Percentiles rank a stretch among this genome's conserved stretches.
These are phyloP conservation scores for Malassezia nana DNA, from an alignment of 1,284 basidiomycete genomes.

Conservation along the genomic window DNA sequence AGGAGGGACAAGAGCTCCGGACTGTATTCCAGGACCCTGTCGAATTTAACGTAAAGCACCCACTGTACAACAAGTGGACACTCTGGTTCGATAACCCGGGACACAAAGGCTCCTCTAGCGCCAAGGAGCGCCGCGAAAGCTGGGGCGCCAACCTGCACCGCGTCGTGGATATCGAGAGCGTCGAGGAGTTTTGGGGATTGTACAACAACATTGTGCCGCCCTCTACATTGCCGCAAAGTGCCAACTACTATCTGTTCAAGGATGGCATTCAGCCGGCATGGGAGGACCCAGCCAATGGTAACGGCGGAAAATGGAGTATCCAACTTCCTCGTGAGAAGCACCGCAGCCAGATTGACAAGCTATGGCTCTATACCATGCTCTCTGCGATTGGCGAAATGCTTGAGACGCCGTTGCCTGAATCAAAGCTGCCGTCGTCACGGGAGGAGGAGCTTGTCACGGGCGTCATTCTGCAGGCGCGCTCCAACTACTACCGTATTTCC, in stretches of 20 bases:
- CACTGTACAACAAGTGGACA: constrained; percentile 45
- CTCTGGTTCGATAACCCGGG: constrained; percentile 47
- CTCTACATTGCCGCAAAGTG: constrained; percentile 83
- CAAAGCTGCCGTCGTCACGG: constrained; percentile 20
- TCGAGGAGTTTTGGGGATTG: constrained; percentile 52
- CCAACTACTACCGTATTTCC: constrained; percentile 88
- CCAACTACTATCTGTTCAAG: constrained; percentile 99
- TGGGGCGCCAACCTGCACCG: constrained; percentile 48
- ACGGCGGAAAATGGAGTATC: constrained; percentile 96
- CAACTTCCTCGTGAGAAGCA: constrained; percentile 95
- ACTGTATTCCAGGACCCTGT: constrained; percentile 44
- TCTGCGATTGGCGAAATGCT: constrained; percentile 46
- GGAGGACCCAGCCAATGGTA: constrained; percentile 88
- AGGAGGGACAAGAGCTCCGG: constrained; percentile 23
- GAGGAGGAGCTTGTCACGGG: constrained; percentile 50
- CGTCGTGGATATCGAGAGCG: constrained; percentile 41
- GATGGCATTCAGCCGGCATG: constrained; percentile 71
- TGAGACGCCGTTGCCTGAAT: constrained; percentile 32
- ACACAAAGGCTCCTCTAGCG: constrained; percentile 34
- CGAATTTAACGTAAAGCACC: constrained; percentile 48
- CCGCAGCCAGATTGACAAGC: constrained; percentile 69
- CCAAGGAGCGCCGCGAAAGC: constrained; percentile 39
- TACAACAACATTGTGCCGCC: constrained; percentile 98
- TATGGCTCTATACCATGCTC: constrained; percentile 82
- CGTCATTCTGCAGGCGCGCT: constrained; percentile 85